phyloP scores from a whole-genome alignment of 805 yeast species.

The Saturnispora gosingensis region DNA sequence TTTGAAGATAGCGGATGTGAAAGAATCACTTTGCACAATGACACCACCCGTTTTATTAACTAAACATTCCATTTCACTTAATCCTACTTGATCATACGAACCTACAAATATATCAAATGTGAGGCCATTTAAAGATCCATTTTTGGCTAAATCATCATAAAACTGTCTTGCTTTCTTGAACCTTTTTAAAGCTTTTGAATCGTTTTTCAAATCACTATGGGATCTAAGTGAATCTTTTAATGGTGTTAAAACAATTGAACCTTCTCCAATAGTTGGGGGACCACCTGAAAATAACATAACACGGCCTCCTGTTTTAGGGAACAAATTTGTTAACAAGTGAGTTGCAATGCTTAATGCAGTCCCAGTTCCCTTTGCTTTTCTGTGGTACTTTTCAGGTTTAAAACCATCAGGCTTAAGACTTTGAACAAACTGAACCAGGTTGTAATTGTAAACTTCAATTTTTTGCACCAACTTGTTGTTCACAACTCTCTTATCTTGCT shows the following conservation, averaged over 20 bases:
- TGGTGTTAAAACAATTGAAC: slow-evolving; percentile 44
- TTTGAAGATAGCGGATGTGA: slow-evolving; percentile 57
- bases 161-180: slow-evolving; percentile 37
- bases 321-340: slow-evolving; percentile 29
- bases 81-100: slow-evolving; percentile 60
- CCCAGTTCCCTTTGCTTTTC: slow-evolving; percentile 51
- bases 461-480: slow-evolving; percentile 39
- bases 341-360: slow-evolving; percentile 44
- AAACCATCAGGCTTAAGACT: slow-evolving; percentile 40
- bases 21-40: slow-evolving; percentile 54
- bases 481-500: slow-evolving; percentile 2
- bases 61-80: slow-evolving; percentile 55
- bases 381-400: slow-evolving; percentile 34
- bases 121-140: slow-evolving; percentile 41
- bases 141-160: slow-evolving; percentile 41
- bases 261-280: slow-evolving; percentile 60
- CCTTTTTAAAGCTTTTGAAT: slow-evolving; percentile 30
- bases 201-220: slow-evolving; percentile 49
- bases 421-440: slow-evolving; percentile 40
- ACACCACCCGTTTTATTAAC: slow-evolving; percentile 54
- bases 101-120: slow-evolving; percentile 53
- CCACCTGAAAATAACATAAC: slow-evolving; percentile 51
- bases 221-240: slow-evolving; percentile 59
- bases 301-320: slow-evolving; percentile 44
- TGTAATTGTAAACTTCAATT: slow-evolving; percentile 41